Percentiles rank a stretch among this genome's conserved stretches.
phyloP scores from a whole-genome alignment of 768 basidiomycete species.

The Hemileccinum rubropunctum region DNA sequence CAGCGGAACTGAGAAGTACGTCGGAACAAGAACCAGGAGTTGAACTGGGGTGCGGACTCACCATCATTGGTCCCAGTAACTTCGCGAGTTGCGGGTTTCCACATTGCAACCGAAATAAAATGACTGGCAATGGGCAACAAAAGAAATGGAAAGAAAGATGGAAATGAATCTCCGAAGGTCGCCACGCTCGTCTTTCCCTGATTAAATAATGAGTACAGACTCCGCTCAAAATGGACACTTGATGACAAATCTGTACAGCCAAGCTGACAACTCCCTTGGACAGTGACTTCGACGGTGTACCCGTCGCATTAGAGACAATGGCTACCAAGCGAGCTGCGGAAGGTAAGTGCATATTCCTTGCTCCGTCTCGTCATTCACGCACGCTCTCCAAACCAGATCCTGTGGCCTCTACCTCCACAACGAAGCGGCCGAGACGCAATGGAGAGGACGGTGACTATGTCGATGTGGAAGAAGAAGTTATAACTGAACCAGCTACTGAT shows the following conservation, averaged over 20 bases:
- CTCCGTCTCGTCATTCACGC: background rate
- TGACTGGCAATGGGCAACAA: constrained; percentile 10
- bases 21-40: constrained; percentile 11
- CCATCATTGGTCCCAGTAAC: constrained; percentile 94
- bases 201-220: constrained; percentile 23
- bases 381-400: constrained; percentile 15
- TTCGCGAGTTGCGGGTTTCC: constrained; percentile 86
- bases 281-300: background rate
- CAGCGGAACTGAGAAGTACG: constrained; percentile 58
- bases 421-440: constrained; percentile 42
- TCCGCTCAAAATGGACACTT: constrained; percentile 31
- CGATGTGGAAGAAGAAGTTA: constrained; percentile 56
- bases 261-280: background rate
- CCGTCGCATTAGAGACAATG: constrained; percentile 23
- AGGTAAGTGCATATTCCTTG: constrained; percentile 26
- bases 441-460: constrained; percentile 57
- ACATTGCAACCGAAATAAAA: constrained; percentile 56
- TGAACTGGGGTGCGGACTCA: constrained; percentile 34
- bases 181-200: constrained; percentile 2
- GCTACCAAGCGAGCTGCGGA: constrained; percentile 39
- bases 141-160: constrained; percentile 17
- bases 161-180: constrained; percentile 35
- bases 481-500: constrained; percentile 31
- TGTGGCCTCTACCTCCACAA: constrained; percentile 24
- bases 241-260: constrained; percentile 26